Evolutionary conservation across 129 eudicot species (phyloP).

Genomic region (Escallonia rubra): DNA sequence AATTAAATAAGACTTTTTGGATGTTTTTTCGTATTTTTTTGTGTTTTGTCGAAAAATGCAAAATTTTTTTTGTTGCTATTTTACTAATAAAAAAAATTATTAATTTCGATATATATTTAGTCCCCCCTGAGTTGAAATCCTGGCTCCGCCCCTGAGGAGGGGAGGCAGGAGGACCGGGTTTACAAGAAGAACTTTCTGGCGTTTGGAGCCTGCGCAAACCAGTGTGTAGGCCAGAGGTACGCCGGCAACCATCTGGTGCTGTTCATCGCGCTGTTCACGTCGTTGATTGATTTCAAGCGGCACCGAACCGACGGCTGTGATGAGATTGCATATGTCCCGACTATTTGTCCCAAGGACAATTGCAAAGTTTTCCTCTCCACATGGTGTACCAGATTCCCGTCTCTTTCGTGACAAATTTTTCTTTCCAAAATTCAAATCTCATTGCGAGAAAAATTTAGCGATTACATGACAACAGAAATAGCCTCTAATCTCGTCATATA

Average conservation of each 20-base stretch:
- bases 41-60: no score
- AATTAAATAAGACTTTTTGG: no score
- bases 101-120: no score
- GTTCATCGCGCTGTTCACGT: conserved; percentile 74
- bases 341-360: conserved; percentile 85
- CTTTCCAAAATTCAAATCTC: neutral
- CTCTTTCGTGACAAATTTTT: conserved; percentile 18
- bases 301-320: conserved; percentile 77
- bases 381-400: conserved; percentile 42
- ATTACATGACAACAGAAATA: no score
- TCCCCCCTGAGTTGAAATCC: no score
- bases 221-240: conserved; percentile 92
- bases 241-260: conserved; percentile 71
- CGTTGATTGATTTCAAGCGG: conserved; percentile 67
- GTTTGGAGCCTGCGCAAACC: conserved; percentile 87
- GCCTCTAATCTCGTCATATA: no score
- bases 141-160: no score
- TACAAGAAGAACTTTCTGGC: conserved; percentile 63
- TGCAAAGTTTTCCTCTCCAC: conserved; percentile 53
- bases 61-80: no score
- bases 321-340: conserved; percentile 75
- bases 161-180: conserved; percentile 67
- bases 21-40: no score
- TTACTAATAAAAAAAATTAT: no score
- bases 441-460: neutral